Evolutionary conservation across 306 rosid species (phyloP), one percentile per base, ranked within the genome.

Genomic region (Trifolium dubium): DNA sequence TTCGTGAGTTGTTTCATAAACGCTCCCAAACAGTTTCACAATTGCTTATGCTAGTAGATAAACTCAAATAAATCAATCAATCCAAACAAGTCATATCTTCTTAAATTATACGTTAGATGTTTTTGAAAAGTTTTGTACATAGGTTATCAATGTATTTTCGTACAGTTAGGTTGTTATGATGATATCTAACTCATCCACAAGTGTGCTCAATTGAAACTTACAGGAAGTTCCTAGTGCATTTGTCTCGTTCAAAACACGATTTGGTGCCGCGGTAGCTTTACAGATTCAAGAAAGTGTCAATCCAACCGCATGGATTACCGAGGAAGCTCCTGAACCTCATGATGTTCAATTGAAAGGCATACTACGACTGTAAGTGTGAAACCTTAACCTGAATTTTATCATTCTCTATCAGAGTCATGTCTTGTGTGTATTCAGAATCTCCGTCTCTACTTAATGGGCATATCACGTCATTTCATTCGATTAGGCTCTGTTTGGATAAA

Each of bases 211-310:
- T 64, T 75, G 41, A 31, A 67, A 83, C 64, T 46, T 63, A 2
- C 67, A 90, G 98, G 98, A 92, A 85, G 83, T 85, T 69, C 83
- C 83, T 32, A 96, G 94, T 17, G 96, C 96, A 56, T 90, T 92
- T 53, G 98, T 92, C 80, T 90, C 98, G 31, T 92, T 92, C 71
- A 92, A 92, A 88, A 84, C 96, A 55, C 88, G 91, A 71, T 83
- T 92, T 71, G 91, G 90, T 59, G 94, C 96, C 72, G 92, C 96
- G 5, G 34, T 77, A 56, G 89, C 94, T 61, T 65, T 85, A 40
- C 84, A 80, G 79, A 88, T 90, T 61, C 96, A 83, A 79, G 96
- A 92, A 85, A 86, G 94, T 61, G 72, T 83, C 51, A 83, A 90
- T 64, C 98, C 98, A 47, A 90, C 87, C 3, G 88, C 90, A 76